Conservation (phyloP, 768 basidiomycete species). For the Termitomyces sp. region DNA sequence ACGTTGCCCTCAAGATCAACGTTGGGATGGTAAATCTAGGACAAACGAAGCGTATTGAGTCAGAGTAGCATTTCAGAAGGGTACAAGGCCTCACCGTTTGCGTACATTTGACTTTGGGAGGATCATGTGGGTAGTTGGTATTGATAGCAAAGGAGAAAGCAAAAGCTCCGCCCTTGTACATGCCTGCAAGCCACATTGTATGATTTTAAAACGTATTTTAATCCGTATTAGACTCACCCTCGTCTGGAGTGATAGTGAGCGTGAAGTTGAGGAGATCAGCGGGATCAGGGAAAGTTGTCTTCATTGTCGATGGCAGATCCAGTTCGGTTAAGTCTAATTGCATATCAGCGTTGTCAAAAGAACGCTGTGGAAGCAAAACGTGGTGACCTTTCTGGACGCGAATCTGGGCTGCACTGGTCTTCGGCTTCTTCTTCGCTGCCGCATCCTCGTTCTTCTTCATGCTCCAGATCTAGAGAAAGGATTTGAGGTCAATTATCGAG, state of each 20-base stretch:
- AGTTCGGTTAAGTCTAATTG: slow-evolving; percentile 89
- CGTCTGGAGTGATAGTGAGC: slow-evolving; percentile 93
- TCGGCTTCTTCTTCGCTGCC: slow-evolving; percentile 96
- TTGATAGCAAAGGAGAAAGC: slow-evolving; percentile 94
- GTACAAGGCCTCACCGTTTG: slow-evolving; percentile 63
- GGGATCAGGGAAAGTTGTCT: slow-evolving; percentile 90
- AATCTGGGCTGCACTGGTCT: slow-evolving; percentile 97
- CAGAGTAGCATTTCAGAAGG: neutral
- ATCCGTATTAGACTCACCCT: slow-evolving; percentile 54
- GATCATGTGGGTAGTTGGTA: slow-evolving; percentile 98
- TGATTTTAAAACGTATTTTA: neutral
- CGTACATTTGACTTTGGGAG: slow-evolving; percentile 97
- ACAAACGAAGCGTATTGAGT: neutral
- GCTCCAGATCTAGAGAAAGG: slow-evolving; percentile 80
- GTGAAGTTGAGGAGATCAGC: slow-evolving; percentile 95
- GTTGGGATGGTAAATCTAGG: slow-evolving; percentile 97
- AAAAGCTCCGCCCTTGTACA: slow-evolving; percentile 97
- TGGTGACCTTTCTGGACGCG: slow-evolving; percentile 95
- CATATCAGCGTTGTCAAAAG: neutral
- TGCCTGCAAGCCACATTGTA: slow-evolving; percentile 51
- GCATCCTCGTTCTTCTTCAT: slow-evolving; percentile 99
- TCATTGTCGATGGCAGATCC: slow-evolving; percentile 94
- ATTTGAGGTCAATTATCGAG: slow-evolving; percentile 10
- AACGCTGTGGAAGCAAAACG: slow-evolving; percentile 1
- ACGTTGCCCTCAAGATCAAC: slow-evolving; percentile 98